Evolutionary conservation across 441 rosid genomes (phyloP), one percentile per base, ranked within the genome.

Genomic region (Syzygium malaccense): DNA sequence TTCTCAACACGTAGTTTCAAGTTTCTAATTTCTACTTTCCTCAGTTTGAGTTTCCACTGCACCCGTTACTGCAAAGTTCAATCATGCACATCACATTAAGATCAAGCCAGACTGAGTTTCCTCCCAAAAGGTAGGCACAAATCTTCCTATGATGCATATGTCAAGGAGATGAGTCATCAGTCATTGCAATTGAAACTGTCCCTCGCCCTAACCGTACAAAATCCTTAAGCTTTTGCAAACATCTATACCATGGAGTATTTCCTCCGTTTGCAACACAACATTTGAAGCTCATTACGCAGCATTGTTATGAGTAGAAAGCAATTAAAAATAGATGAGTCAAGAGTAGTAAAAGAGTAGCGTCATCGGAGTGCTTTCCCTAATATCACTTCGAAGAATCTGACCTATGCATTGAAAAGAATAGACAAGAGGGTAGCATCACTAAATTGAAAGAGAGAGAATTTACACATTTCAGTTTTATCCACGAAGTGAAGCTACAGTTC

Each of bases 381-480:
- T 78, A 25, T 78, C 84, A 25, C 54, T 78, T 78, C 4, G 53
- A 45, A 41, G 84, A 25, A 78, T 78, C 30, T 25, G 30, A 75
- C 30, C 83, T 13, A 45, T 78, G 30, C 84, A 78, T 78, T 78
- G 84, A 78, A 78, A 78, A 78, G 53, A 25, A 54, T 78, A 48
- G 78, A 86, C 28, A 23, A 79, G 55, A 55, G 33, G 6, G 25
- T 83, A 12, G 54, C 30, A 75, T 66, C 23, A 85, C 84, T 11
- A 28, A 85, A 58, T 87, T 55, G 41, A 85, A 48, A 55, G 48
- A 88, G 88, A 55, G 37, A 88, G 92, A 90, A 93, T 94, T 90
- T 94, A 92, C 93, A 90, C 53, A 91, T 90, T 92, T 85, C 33
- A 71, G 87, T 57, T 68, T 89, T 68, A n/a, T 90, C 90, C 89